Evolutionary conservation across 768 basidiomycete species (phyloP), one percentile per base, ranked within the genome.

Genomic region (Suillus variegatus): DNA sequence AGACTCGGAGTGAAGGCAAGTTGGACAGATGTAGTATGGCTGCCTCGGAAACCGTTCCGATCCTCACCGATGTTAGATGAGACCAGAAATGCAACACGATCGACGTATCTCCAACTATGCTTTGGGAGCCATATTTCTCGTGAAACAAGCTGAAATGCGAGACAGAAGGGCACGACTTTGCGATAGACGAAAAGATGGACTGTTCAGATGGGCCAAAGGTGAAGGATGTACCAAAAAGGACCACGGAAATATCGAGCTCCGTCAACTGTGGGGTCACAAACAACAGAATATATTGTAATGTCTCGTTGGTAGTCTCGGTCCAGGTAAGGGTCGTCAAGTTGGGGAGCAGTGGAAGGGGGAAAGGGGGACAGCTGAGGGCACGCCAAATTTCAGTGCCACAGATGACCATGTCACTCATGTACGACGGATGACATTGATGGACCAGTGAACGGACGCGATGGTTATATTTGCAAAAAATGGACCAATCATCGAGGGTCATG

Each of bases 401-500:
- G 28, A 52, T 18, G 8, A 22, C 6, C 10, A 4, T n/a, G 20
- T 4, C 0, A 12, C n/a, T 9, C 10, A 47, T n/a, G 25, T 3
- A 28, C 3, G 2, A 8, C 25, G 4, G 7, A 18, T 28, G 16
- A 52, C 16, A 32, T 32, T 5, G 51, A n/a, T 60, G n/a, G 10
- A 14, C 13, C 22, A 16, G 36, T 35, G 10, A 12, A 41, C 67
- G 74, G 51, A 75, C 41, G 2, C 57, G 57, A 6, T 58, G 10
- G 38, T 25, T 25, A 7, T 58, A 58, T 25, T 58, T 41, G 22
- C 38, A 22, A 18, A 58, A 58, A 25, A 41, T 41, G 10, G 22
- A 25, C 40, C 40, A 60, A 10, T 60, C 57, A 28, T 28, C 57
- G 25, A 43, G 28, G 1, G 25, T 60, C 57, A 43, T 41, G 18